Base-by-base conservation (phyloP, 306 rosid species). In the Gastrolobium bilobum region DNA sequence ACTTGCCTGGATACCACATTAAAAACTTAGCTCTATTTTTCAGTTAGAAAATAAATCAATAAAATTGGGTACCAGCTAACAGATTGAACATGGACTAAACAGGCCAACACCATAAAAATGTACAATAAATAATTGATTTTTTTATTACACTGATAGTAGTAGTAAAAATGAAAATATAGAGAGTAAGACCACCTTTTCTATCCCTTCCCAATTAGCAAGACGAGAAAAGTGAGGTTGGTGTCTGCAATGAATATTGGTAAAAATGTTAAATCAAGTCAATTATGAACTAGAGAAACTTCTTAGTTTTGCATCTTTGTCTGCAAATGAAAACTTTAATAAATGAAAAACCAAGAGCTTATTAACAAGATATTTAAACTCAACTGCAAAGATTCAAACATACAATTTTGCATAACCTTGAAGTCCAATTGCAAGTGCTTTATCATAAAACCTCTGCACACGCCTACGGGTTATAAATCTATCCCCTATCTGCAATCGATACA, bases 151-250 rank as follows among this genome's bases (percentile, higher is more conserved):
- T 39, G 54, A 65, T 33, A 57, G 64, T 43, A 54, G 75, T 37
- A 30, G 48, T 63, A 77, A 39, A 81, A 48, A 37, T 29, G 37
- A 51, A 15, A 68, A 50, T 40, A 39, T 64, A 73, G 80, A 75
- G 65, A 66, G 51, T 10, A 73, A 61, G 53, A 63, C 66, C 20
- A 95, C 98, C 89, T 89, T 90, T 80, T 89, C 81, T 64, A 95
- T 95, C 77, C 92, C 97, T 83, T 95, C 99, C 99, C 98, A 95
- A 83, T 95, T 89, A 60, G 97, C 97, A 20, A 95, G 98, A 68
- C 94, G 96, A 76, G 96, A 61, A 83, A 86, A 88, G 54, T 35
- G 90, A 88, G 89, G 97, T 82, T 91, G 93, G 84, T 95, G 97
- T 76, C 99, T 95, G 97, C 91, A 83, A 70, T 65, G 42, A 83